These are phyloP conservation scores for Davidsoniella eucalypti DNA, from an alignment of 2,329 filamentous ascomycete genomes.

Conservation along the genomic window DNA sequence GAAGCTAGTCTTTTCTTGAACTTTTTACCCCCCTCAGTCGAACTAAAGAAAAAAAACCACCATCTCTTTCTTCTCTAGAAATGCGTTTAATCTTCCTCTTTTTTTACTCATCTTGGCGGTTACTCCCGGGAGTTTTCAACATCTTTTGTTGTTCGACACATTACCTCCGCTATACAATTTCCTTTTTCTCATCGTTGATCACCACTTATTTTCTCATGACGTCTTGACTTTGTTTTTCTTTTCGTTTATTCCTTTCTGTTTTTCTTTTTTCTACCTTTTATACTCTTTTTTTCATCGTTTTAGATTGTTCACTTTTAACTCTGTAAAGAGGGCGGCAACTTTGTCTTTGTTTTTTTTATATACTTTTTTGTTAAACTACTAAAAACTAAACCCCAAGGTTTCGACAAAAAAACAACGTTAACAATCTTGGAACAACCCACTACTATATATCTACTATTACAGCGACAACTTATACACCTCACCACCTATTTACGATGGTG, in stretches of 20 bases:
- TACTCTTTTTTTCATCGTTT: conserved; percentile 13
- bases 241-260: background rate
- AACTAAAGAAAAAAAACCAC: too few species aligned
- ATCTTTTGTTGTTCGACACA: background rate
- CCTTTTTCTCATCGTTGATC: background rate
- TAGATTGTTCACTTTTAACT: conserved; percentile 7
- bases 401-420: too few species aligned
- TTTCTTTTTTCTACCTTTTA: conserved; percentile 12
- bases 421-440: too few species aligned
- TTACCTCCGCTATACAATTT: background rate
- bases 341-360: conserved; percentile 6
- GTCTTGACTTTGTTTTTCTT: background rate
- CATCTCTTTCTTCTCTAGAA: background rate
- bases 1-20: too few species aligned
- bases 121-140: conserved; percentile 7
- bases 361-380: background rate
- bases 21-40: too few species aligned
- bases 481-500: background rate
- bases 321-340: conserved; percentile 11
- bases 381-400: too few species aligned
- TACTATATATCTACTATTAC: background rate
- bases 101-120: background rate
- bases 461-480: background rate
- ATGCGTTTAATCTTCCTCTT: background rate
- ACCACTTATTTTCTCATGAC: conserved; percentile 3